Base-by-base conservation (phyloP, 2,329 filamentous ascomycete species). In the Mariannaea elegans region DNA sequence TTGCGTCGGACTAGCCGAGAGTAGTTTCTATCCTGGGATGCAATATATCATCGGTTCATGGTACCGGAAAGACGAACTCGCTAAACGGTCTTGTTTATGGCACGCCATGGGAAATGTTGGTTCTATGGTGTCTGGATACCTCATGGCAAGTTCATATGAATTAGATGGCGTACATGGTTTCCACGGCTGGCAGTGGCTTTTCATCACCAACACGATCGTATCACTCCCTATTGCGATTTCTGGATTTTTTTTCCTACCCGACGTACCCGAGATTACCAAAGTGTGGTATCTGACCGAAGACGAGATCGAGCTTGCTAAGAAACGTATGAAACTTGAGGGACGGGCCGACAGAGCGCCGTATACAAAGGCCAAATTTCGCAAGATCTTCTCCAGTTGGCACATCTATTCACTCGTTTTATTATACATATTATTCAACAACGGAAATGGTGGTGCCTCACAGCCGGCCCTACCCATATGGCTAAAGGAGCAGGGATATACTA, bases 401-500 rank as follows among this genome's bases (percentile, higher is more conserved):
- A 84, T 90, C 1, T 90, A 87, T 57, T 64, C 82, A 1, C 76
- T 90, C 14, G 81, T 81, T 0, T 58, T 84, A 0, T 72, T 89
- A 2, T 90, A 90, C 68, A 79, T 90, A 69, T 81, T 84, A 49
- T 90, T 89, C 77, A 89, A 87, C 71, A 90, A 90, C 64, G 85
- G 82, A 2, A 63, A 61, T 38, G 77, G 74, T 2, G 75, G 77
- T 2, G 71, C 73, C 4, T 77, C 78, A n/a, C 83, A 85, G 67
- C 86, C 87, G 0, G 80, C 84, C 0, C 89, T 90, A 63, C 65
- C 77, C 14, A 68, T 82, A 1, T 82, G 80, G 80, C 73, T 82
- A 21, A 81, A 82, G 67, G 65, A 67, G 1, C 66, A 78, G 50
- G 78, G 78, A 2, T 80, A 80, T 65, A 71, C 68, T 16, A 65